Percentiles rank a stretch among this genome's conserved stretches.
Conservation (phyloP, 306 rosid species). For the Urtica urens region DNA sequence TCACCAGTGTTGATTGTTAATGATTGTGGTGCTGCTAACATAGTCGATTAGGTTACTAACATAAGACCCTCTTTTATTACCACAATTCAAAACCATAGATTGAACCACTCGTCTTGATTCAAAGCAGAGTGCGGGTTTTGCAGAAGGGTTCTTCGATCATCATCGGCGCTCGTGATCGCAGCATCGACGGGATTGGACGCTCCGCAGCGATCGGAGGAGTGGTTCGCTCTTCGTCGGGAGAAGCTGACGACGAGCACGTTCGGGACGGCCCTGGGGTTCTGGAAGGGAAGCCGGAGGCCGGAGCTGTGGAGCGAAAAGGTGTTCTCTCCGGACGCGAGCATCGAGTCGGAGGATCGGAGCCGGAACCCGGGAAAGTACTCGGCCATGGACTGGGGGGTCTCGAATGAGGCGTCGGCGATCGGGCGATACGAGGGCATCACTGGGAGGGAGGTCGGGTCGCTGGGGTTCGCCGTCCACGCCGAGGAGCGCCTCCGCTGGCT, state of each 20-base stretch:
- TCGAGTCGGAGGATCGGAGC: slow-evolving; percentile 20
- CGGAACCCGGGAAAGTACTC: slow-evolving; percentile 51
- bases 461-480: slow-evolving; percentile 70
- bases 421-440: slow-evolving; percentile 70
- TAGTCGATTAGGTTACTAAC: too few relatives aligned
- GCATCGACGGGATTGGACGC: slow-evolving; percentile 28
- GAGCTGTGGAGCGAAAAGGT: slow-evolving; percentile 91
- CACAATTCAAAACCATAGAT: neutral
- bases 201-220: slow-evolving; percentile 83
- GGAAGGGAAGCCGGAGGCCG: slow-evolving; percentile 69
- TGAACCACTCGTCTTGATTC: too few relatives aligned
- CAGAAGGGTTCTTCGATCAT: slow-evolving; percentile 28
- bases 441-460: slow-evolving; percentile 48
- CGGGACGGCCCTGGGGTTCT: slow-evolving; percentile 87
- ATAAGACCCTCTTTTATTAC: neutral
- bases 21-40: too few relatives aligned
- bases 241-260: slow-evolving; percentile 87
- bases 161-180: slow-evolving; percentile 36
- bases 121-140: slow-evolving; percentile 25
- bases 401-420: slow-evolving; percentile 62
- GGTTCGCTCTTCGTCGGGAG: slow-evolving; percentile 94
- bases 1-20: neutral
- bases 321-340: slow-evolving; percentile 33
- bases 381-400: slow-evolving; percentile 94
- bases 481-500: slow-evolving; percentile 59